phyloP scores from a whole-genome alignment of 257 asterid species.

The Solanum paucissectum region DNA sequence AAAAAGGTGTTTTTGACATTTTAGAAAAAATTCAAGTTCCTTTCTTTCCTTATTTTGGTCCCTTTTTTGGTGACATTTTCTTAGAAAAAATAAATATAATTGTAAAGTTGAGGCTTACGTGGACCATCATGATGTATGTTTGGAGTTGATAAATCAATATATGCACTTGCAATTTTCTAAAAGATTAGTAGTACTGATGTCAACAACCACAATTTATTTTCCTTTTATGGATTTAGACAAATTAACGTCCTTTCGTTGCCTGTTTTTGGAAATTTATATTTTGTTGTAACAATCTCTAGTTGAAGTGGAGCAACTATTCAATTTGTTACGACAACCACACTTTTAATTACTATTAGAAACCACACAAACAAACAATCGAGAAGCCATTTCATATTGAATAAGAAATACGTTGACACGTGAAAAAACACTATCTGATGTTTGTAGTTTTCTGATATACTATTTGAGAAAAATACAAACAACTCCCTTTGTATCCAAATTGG shows the following conservation, averaged over 20 bases:
- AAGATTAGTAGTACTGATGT: not conserved
- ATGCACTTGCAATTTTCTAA: not conserved
- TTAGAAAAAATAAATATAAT: not conserved
- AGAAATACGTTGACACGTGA: not conserved
- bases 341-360: not conserved
- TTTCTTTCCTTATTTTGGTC: not conserved
- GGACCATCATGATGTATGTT: not conserved
- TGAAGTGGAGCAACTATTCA: not conserved
- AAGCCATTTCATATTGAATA: not conserved
- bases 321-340: not conserved
- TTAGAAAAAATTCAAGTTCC: not conserved
- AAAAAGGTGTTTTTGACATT: not conserved
- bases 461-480: not conserved
- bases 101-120: not conserved
- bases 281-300: not conserved
- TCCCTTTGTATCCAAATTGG: not conserved
- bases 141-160: not conserved
- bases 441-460: not conserved
- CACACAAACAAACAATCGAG: not conserved
- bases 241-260: not conserved
- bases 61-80: not conserved
- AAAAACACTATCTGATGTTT: not conserved
- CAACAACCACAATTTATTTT: not conserved
- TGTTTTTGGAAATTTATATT: not conserved
- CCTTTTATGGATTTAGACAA: not conserved